A percentile compares a stretch with the other conserved stretches of the same genome.
These are phyloP conservation scores for Monsonia emarginata DNA, from an alignment of 441 rosid genomes.

Conservation along the genomic window DNA sequence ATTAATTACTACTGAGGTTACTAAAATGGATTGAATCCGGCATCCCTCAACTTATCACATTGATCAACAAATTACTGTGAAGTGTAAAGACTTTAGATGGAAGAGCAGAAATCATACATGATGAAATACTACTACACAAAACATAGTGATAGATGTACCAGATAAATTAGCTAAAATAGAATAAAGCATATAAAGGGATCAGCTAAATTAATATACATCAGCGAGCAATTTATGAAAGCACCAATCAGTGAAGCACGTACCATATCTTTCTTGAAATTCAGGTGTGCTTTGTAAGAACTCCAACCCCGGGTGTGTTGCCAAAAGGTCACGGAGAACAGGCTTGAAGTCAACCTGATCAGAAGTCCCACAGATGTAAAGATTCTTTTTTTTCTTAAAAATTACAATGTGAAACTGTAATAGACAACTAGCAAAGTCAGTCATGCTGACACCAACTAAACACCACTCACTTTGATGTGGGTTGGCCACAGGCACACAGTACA, in stretches of 20 bases:
- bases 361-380: no score
- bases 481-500: background rate
- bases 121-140: background rate
- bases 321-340: slow-evolving; percentile 66
- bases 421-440: background rate
- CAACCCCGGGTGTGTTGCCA: slow-evolving; percentile 94
- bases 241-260: slow-evolving; percentile 32
- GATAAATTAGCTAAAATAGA: background rate
- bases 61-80: no score
- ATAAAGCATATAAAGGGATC: background rate
- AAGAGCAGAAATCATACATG: background rate
- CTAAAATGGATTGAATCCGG: background rate
- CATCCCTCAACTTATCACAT: background rate
- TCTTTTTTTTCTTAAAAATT: no score
- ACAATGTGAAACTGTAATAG: background rate
- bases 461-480: background rate
- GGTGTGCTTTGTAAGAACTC: slow-evolving; percentile 92
- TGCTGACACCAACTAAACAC: background rate
- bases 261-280: slow-evolving; percentile 99
- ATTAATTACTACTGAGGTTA: background rate
- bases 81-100: background rate
- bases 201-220: background rate
- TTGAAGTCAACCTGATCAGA: slow-evolving; percentile 73
- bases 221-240: slow-evolving; percentile 1
- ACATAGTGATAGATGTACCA: background rate